Base-by-base conservation (phyloP, 2,329 filamentous ascomycete species). In the Fonsecaea pugnacius region DNA sequence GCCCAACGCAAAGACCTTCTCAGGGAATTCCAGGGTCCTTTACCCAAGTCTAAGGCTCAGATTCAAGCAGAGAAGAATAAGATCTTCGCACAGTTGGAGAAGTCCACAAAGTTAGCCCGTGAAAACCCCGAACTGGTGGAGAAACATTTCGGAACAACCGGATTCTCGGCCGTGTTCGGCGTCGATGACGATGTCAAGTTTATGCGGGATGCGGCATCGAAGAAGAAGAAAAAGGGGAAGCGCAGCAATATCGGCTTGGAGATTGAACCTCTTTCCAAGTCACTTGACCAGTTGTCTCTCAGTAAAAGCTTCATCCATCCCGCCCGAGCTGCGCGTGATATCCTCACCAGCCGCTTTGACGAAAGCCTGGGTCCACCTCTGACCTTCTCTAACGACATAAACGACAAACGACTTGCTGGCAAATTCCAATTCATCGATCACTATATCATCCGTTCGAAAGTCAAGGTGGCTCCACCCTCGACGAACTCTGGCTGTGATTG, bases 381-480 rank as follows among this genome's bases (percentile, higher is more conserved):
- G 16, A 69, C 64, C 4, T 71, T 72, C 58, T 55, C 62, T 48
- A 71, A 72, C 58, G 57, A 67, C 52, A 59, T 68, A 24, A 68
- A 71, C 32, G 55, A 64, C 8, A 57, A 43, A 52, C 65, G 63
- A 10, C 53, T 72, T 3, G 55, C 65, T 51, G 71, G 71, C 6
- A 70, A 71, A 53, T 72, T 72, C 54, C 70, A 72, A 38, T 71
- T 72, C 43, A 63, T 68, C 27, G 54, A 66, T 46, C 55, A 36
- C 7, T 70, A 72, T 40, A 65, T 71, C 35, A 60, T 70, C 36
- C 55, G 68, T 4, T 32, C 59, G 1, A 67, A 64, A 8, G 58
- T 69, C 43, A 67, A 61, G 33, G 30, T 51, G 10, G 63, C 67
- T 4, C 59, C 65, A 12, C 14, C 62, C 14, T 50, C 35, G 14